These are phyloP conservation scores for Calonectria honghensis DNA, from an alignment of 2,329 filamentous ascomycete genomes.

Conservation along the genomic window DNA sequence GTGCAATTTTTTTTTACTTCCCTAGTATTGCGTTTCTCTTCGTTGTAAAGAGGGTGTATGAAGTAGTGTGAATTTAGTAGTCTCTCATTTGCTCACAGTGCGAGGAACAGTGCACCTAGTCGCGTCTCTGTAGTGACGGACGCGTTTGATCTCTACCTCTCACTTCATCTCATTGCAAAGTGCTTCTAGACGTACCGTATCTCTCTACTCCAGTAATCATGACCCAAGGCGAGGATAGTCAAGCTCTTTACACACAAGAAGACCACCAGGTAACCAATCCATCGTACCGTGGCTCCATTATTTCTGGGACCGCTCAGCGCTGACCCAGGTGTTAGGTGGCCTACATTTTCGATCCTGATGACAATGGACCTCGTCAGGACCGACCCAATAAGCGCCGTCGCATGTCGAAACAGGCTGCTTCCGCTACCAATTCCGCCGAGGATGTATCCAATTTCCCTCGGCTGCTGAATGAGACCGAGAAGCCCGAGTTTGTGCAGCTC, in stretches of 20 bases:
- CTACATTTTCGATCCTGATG: conserved; percentile 76
- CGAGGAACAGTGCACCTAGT: conserved; percentile 36
- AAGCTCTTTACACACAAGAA: conserved; percentile 60
- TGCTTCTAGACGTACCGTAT: not conserved
- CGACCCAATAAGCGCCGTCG: conserved; percentile 76
- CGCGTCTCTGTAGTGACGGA: conserved; percentile 43
- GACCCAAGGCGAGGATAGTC: conserved; percentile 48
- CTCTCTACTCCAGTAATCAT: conserved; percentile 45
- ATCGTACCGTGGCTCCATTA: not conserved
- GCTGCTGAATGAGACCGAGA: conserved; percentile 74
- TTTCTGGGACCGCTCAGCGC: conserved; percentile 18
- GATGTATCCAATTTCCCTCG: conserved; percentile 66
- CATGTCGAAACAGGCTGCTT: conserved; percentile 65
- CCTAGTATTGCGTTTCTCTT: no score
- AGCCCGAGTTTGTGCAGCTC: conserved; percentile 66
- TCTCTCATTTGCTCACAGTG: conserved; percentile 45
- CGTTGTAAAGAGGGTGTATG: no score
- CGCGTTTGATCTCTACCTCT: conserved; percentile 45
- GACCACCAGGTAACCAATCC: conserved; percentile 65
- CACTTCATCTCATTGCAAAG: conserved; percentile 40
- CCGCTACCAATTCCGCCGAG: conserved; percentile 35
- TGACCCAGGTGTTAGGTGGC: conserved; percentile 68
- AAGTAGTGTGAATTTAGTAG: not conserved
- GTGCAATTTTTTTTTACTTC: not conserved
- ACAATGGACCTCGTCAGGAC: conserved; percentile 58